phyloP scores from a whole-genome alignment of 2,329 filamentous ascomycete genomes.

The Sporothrix pallida region DNA sequence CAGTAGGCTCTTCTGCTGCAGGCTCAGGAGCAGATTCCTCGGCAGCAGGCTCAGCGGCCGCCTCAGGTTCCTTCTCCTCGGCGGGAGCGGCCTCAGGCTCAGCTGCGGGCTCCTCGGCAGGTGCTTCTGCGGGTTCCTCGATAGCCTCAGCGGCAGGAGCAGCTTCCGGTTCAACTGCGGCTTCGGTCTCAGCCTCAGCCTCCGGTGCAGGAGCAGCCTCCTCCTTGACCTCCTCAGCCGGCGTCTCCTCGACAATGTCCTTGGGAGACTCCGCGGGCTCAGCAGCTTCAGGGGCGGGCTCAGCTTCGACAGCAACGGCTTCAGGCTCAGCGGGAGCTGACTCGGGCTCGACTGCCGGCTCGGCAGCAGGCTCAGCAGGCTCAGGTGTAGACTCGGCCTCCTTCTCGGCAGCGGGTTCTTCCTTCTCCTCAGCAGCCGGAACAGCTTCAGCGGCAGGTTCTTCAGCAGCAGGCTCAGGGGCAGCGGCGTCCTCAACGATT shows the following conservation, averaged over 20 bases:
- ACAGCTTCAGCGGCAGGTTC: not conserved
- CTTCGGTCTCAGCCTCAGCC: not conserved
- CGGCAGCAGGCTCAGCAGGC: not conserved
- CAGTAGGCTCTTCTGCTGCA: not conserved
- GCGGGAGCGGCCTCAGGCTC: not conserved
- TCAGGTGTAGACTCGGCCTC: not conserved
- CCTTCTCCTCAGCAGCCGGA: not conserved
- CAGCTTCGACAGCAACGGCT: not conserved
- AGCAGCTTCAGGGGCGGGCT: not conserved
- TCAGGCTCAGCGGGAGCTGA: not conserved
- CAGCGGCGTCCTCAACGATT: not conserved
- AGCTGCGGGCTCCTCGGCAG: not conserved
- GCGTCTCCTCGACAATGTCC: not conserved
- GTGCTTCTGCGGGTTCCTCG: not conserved
- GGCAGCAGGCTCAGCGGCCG: not conserved
- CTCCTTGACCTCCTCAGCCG: not conserved
- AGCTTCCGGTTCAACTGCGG: not conserved
- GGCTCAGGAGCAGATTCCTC: not conserved
- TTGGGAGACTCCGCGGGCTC: not conserved
- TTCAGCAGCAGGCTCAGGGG: not conserved
- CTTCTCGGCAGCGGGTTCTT: not conserved
- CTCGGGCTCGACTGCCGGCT: not conserved
- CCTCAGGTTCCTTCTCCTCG: not conserved
- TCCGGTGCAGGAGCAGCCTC: constrained; percentile 15
- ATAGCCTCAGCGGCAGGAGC: not conserved